Evolutionary conservation across 2,329 filamentous ascomycete species (phyloP).

Genomic region (Cryphonectria japonica): DNA sequence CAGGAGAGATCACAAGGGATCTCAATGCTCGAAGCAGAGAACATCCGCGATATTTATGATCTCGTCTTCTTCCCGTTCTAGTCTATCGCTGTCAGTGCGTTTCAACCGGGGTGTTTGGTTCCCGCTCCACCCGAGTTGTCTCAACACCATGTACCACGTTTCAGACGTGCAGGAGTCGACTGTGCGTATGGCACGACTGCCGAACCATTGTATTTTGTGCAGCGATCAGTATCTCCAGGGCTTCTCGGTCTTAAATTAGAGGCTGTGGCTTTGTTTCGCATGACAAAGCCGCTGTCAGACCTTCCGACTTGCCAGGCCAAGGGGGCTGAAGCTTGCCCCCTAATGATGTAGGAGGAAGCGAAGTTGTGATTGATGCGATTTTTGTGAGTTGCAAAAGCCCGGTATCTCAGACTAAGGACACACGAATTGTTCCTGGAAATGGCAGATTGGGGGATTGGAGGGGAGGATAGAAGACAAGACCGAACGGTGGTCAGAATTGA

Average conservation of each 20-base stretch:
- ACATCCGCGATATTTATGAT: not conserved
- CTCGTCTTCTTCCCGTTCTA: not conserved
- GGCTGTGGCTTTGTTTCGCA: too few species aligned
- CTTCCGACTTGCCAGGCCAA: too few species aligned
- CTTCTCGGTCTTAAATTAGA: not conserved
- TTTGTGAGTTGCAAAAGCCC: not conserved
- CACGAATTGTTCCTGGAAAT: not conserved
- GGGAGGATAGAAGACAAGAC: not conserved
- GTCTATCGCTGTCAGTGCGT: not conserved
- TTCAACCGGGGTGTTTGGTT: not conserved
- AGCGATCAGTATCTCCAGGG: not conserved
- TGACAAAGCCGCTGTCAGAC: too few species aligned
- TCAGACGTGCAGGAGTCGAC: slow-evolving; percentile 13
- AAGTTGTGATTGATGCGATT: not conserved
- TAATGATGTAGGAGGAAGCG: too few species aligned
- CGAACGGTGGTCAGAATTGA: not conserved
- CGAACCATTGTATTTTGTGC: slow-evolving; percentile 9
- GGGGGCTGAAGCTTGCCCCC: too few species aligned
- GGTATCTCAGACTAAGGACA: not conserved
- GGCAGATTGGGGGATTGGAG: not conserved
- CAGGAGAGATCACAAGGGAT: not conserved
- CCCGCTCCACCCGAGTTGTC: slow-evolving; percentile 10
- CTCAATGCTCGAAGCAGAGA: not conserved
- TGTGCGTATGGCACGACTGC: slow-evolving; percentile 3
- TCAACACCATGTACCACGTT: slow-evolving; percentile 16